Evolutionary conservation across 139 green algal genomes (phyloP), one percentile per base, ranked within the genome.

Genomic region (Chlamydomonas incerta): DNA sequence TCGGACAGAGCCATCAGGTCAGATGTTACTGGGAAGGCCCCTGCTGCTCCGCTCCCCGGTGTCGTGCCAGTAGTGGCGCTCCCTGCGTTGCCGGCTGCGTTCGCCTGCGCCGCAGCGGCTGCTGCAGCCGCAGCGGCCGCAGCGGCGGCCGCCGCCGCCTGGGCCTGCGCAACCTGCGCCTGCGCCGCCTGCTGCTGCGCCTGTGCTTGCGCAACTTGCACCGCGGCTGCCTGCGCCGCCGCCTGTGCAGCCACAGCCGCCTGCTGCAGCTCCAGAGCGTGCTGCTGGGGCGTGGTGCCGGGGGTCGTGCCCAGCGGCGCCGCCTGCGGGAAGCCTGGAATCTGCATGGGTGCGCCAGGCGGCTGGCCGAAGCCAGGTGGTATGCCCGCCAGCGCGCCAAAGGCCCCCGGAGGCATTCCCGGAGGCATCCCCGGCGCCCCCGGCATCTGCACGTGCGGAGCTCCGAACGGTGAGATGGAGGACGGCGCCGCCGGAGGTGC

Each of bases 1-100:
- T 85, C 79, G 11, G 65, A 31, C 21, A 85, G 33, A 0, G 65
- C 31, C 79, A 85, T 75, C n/a, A 85, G 47, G 47, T 85, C 79
- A 15, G 79, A 50, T 1, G 47, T 65, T 0, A 31, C 66, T 1
- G 65, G 79, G n/a, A 69, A 75, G 6, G 41, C 63, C 6, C 46
- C 46, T 28, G 75, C 28, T 13, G 6, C 41, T 5, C 41, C 41
- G 41, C 41, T 50, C 41, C 41, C 41, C 41, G 41, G 41, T 13
- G 41, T 50, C 6, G 5, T 50, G 41, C 41, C 41, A 50, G 41
- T 8, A 8, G 41, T 50, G 41, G 41, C 41, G 41, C 41, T 50
- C 6, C 41, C 41, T 5, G 41, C 41, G 41, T 50, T 50, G 41
- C 41, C 41, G 8, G 41, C 41, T 8, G 41, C 41, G 41, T 50